Evolutionary conservation across 176 grass and related monocot genomes (phyloP).

Genomic region (Avena atlantica): DNA sequence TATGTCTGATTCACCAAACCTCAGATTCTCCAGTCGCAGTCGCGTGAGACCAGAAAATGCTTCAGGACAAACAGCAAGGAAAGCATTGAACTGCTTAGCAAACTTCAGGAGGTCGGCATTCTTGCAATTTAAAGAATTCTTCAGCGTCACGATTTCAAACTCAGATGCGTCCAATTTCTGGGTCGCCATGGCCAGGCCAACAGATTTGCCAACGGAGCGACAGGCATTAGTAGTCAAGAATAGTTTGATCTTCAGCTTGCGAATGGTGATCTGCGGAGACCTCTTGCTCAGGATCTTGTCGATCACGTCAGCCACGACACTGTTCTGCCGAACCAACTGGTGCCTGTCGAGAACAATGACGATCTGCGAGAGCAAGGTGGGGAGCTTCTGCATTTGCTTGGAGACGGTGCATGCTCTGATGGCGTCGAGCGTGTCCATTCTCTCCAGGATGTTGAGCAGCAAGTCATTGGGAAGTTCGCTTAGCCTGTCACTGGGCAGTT

Average conservation of each 20-base stretch:
- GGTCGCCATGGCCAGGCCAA: too few species aligned
- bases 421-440: neutral
- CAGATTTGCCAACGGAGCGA: too few species aligned
- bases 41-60: neutral
- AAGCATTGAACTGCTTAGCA: neutral
- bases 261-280: neutral
- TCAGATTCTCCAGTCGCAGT: neutral
- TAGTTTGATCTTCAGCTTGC: neutral
- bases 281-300: neutral
- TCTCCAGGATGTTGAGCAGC: neutral
- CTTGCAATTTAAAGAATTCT: too few species aligned
- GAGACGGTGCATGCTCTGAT: neutral
- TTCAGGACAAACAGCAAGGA: neutral
- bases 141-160: neutral
- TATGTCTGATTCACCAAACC: neutral
- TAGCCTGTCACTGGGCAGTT: neutral
- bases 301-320: fast-evolving
- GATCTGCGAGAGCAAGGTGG: neutral
- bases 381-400: neutral
- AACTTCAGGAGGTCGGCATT: neutral
- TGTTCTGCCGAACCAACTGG: neutral
- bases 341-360: neutral
- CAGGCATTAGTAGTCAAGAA: neutral
- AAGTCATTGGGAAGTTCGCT: neutral
- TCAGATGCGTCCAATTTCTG: too few species aligned